Evolutionary conservation across 345 rosid genomes (phyloP), one percentile per base, ranked within the genome.

Genomic region (Iberis pinnata): DNA sequence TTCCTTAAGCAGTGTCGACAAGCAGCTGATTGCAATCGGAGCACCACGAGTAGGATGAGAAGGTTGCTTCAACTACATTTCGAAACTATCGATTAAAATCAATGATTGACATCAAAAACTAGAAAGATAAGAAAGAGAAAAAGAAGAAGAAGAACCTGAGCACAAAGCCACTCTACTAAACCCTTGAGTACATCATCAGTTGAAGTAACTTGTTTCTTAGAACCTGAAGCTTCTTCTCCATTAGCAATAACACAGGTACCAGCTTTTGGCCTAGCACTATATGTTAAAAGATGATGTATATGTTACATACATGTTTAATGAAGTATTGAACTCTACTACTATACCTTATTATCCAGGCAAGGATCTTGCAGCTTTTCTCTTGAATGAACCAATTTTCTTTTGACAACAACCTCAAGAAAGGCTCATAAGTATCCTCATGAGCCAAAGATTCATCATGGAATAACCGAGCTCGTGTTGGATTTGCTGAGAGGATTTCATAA

Each of bases 281-380:
- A 43, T 20, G 9, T 67, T 35, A 24, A 60, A 9, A 53, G 27
- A 16, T 17, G 31, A 71, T 37, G 33, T 2, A 46, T 44, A 60
- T 33, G 53, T 40, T 6, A 40, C 27, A 40, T 19, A 13, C 17
- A 25, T 54, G 15, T 31, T 46, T 47, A 1, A 60, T 13, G 12
- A 14, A 53, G 43, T 53, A 17, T 24, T 53, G 25, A 41, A 37
- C 5, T 6, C 5, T 6, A 47, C 37, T 9, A 48, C 18, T 19
- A 38, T 83, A 92, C 98, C 95, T 88, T 70, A 92, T 74, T 0
- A 85, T 80, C 72, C 73, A 62, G 32, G 94, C 74, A 69, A 92
- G 89, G 58, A 88, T 92, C 82, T 79, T 85, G 74, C 97, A 92
- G 73, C 98, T 85, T 74, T 81, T 92, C 76, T 92, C 98, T 67